Base-by-base conservation (phyloP, 2,329 filamentous ascomycete species). In the Alternaria gansuensis region DNA sequence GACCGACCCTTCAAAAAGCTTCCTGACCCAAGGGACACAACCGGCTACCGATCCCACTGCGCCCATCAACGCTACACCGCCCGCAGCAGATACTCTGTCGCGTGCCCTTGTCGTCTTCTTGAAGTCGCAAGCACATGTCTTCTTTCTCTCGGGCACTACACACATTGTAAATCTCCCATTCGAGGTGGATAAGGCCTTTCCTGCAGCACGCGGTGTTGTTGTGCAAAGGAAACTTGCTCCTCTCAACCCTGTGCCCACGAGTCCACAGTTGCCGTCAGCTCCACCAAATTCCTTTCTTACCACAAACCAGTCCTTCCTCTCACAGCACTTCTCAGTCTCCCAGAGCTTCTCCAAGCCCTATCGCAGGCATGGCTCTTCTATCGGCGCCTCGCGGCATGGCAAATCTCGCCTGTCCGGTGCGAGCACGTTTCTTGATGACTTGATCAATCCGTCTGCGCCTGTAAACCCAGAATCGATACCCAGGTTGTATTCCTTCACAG, bases 81-180 rank as follows among this genome's bases (percentile, higher is more conserved):
- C 57, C 40, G 61, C 65, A 6, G 39, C 66, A 6, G 70, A 77
- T 57, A 63, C 66, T 21, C 71, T 60, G 39, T 77, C 64, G 74
- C 81, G 70, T 74, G 93, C 94, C 4, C 80, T 99, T 61, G 92
- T 98, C 7, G 90, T 99, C 49, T 90, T 98, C 67, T 86, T 99
- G 65, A 93, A 91, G 78, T 93, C 92, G 0, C 94, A 98, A 74
- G 93, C 92, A 23, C 94, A 98, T 74, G 87, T 99, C 65, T 96
- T 93, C 82, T 97, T 96, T 75, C 85, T 98, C 36, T 87, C 90
- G 2, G 94, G 94, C 21, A 89, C 92, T 33, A 95, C 87, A 73
- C 91, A 99, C 83, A 87, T 97, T 58, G 85, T 98, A 46, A 92
- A 97, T 75, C 87, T 99, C 72, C 94, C 94, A 2, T 99, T 99